These are phyloP conservation scores for Xylariomycetidae sp. DNA, from an alignment of 2,329 filamentous ascomycete species.

Conservation along the genomic window DNA sequence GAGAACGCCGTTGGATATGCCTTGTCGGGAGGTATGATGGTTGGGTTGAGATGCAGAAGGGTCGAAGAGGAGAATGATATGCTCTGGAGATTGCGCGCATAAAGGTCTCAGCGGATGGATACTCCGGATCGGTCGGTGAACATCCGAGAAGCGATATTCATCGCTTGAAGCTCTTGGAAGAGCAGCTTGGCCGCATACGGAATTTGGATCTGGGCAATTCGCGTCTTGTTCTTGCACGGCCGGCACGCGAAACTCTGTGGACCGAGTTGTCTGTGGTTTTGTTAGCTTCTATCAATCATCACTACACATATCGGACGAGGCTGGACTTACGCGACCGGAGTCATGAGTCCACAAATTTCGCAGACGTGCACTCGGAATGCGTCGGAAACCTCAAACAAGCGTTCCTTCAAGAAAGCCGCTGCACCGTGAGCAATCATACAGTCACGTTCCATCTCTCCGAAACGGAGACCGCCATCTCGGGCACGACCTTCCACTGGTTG, in stretches of 20 bases:
- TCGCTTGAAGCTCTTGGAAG: constrained; percentile 95
- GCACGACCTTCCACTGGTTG: constrained; percentile 98
- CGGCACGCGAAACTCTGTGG: constrained; percentile 96
- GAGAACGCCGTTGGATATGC: too few relatives aligned
- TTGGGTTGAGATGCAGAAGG: too few relatives aligned
- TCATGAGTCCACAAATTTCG: constrained; percentile 98
- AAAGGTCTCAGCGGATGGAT: constrained; percentile 58
- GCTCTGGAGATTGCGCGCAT: too few relatives aligned
- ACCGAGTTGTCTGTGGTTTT: constrained; percentile 68
- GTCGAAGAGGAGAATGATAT: too few relatives aligned
- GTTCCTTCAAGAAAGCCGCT: constrained; percentile 93
- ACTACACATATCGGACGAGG: background rate
- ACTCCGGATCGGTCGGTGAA: constrained; percentile 83
- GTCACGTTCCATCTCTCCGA: constrained; percentile 99
- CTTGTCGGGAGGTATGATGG: too few relatives aligned
- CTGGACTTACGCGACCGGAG: constrained; percentile 86
- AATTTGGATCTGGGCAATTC: constrained; percentile 96
- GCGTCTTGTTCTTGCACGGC: constrained; percentile 98
- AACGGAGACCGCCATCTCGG: constrained; percentile 93
- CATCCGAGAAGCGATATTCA: constrained; percentile 98
- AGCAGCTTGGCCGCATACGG: constrained; percentile 96
- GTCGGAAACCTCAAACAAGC: constrained; percentile 94
- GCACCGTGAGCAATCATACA: constrained; percentile 99
- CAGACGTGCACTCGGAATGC: constrained; percentile 97
- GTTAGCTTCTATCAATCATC: constrained; percentile 33